Evolutionary conservation across 148 eudicot species (phyloP).

Genomic region (Suaeda aralocaspica): DNA sequence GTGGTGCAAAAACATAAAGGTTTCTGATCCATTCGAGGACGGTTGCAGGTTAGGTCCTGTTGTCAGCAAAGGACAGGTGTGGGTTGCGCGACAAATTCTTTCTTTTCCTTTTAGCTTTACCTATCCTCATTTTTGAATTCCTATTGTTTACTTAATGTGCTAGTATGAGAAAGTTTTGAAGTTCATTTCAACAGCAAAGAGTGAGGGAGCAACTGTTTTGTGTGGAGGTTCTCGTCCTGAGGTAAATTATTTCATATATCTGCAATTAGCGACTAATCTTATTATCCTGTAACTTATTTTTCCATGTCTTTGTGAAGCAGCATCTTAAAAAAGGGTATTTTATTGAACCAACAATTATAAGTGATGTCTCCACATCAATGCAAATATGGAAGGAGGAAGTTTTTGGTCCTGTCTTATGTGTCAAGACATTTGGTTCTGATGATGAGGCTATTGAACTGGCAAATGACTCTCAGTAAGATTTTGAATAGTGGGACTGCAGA

Average conservation of each 20-base stretch:
- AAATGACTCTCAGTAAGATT: conserved; percentile 76
- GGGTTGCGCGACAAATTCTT: not conserved
- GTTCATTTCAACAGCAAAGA: conserved; percentile 75
- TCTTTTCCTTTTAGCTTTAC: conserved; percentile 4
- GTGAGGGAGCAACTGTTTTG: conserved; percentile 90
- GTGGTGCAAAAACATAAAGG: conserved; percentile 84
- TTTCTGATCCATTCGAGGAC: conserved; percentile 92
- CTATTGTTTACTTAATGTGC: conserved; percentile 20
- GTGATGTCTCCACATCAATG: conserved; percentile 78
- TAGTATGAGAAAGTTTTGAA: conserved; percentile 82
- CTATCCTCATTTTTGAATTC: conserved; percentile 1
- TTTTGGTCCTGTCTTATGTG: conserved; percentile 93
- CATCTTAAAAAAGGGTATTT: conserved; percentile 76
- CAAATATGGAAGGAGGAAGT: conserved; percentile 99
- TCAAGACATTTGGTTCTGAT: conserved; percentile 85
- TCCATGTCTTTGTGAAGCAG: conserved; percentile 37
- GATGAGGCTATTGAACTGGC: conserved; percentile 96
- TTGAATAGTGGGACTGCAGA: not conserved
- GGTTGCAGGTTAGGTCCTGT: conserved; percentile 97
- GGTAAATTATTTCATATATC: conserved; percentile 33
- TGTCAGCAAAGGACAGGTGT: conserved; percentile 87
- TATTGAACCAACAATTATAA: conserved; percentile 73
- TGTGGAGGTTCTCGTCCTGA: conserved; percentile 88
- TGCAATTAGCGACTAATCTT: conserved; percentile 1
- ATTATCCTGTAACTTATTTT: not conserved